A percentile compares a stretch with the other conserved stretches of the same genome.
These are phyloP conservation scores for Suillus decipiens DNA, from an alignment of 768 basidiomycete species.

Conservation along the genomic window DNA sequence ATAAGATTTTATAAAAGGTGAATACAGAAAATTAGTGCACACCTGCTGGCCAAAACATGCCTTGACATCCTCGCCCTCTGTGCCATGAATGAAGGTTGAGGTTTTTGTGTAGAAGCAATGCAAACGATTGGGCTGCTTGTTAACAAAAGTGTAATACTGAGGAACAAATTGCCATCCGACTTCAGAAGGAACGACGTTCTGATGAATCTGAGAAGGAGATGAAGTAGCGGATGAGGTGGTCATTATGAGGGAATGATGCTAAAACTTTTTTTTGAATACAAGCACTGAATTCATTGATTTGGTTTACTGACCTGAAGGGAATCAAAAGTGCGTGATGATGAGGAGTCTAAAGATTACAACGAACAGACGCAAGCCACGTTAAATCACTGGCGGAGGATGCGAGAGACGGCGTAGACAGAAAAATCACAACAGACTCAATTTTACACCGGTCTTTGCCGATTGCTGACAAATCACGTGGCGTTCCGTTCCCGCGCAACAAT, in stretches of 20 bases:
- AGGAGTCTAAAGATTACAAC: conserved; percentile 39
- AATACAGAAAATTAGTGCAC: conserved; percentile 15
- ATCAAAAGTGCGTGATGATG: conserved; percentile 41
- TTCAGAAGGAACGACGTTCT: conserved; percentile 83
- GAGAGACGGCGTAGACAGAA: conserved; percentile 28
- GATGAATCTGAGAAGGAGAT: conserved; percentile 47
- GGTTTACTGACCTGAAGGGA: conserved; percentile 25
- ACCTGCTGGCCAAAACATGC: conserved; percentile 95
- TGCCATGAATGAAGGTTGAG: conserved; percentile 96
- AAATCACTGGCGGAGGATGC: conserved; percentile 22
- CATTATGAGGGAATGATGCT: conserved; percentile 39
- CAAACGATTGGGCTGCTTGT: conserved; percentile 94
- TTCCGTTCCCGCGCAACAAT: neutral
- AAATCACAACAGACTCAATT: conserved; percentile 25
- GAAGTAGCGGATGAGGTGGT: conserved; percentile 35
- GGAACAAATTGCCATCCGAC: conserved; percentile 99
- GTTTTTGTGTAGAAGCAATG: conserved; percentile 99
- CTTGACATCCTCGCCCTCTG: conserved; percentile 92
- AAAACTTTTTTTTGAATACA: neutral
- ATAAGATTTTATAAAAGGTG: conserved; percentile 10
- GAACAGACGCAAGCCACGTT: conserved; percentile 24
- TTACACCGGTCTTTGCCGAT: conserved; percentile 33
- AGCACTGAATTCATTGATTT: neutral
- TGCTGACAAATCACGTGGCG: conserved; percentile 31
- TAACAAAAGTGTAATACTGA: conserved; percentile 99